Conservation (phyloP, 75 land plant species). For the Larix kaempferi region DNA sequence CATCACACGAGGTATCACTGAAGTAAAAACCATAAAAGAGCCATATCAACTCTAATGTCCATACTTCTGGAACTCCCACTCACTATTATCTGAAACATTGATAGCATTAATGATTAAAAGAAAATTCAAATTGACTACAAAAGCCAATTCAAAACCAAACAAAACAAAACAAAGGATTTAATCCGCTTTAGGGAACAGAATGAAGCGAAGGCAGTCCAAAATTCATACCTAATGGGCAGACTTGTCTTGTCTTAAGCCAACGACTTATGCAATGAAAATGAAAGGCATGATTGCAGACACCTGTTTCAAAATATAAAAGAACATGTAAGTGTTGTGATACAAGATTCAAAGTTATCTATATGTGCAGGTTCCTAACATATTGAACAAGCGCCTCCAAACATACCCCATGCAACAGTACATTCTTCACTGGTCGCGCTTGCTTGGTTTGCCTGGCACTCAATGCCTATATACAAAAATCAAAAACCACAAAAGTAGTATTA, state of each 20-base stretch:
- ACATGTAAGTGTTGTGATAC: no score
- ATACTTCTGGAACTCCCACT: constrained; percentile 84
- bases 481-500: no score
- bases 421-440: constrained; percentile 99
- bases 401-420: constrained; percentile 99
- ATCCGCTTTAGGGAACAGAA: no score
- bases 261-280: constrained; percentile 75
- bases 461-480: constrained; percentile 39
- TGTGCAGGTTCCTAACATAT: no score
- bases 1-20: no score
- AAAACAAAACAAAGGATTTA: no score
- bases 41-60: constrained; percentile 36
- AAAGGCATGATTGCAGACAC: constrained; percentile 75
- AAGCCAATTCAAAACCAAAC: no score
- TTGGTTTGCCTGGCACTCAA: constrained; percentile 99
- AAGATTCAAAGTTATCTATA: no score
- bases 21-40: no score
- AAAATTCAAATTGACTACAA: no score
- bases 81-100: constrained; percentile 56
- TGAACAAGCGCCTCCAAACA: neutral
- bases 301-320: constrained; percentile 16
- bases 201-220: no score
- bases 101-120: no score
- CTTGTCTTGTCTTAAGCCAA: constrained; percentile 77
- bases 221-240: constrained; percentile 56